Evolutionary conservation across 2,329 filamentous ascomycete genomes (phyloP), one percentile per base, ranked within the genome.

Genomic region (Ramularia collo-cygni): DNA sequence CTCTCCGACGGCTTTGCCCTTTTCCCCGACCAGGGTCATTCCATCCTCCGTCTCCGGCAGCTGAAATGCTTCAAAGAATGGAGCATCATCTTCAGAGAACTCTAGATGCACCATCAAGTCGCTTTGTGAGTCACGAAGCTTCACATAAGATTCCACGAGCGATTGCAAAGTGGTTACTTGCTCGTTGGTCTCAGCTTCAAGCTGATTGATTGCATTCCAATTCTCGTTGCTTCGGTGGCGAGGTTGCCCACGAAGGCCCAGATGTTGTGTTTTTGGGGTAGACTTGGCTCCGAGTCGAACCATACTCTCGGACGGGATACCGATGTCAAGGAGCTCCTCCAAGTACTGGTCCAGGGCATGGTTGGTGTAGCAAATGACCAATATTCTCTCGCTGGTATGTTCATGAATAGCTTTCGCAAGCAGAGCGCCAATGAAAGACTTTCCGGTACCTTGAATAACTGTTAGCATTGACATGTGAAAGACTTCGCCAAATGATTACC

Each of bases 361-460:
- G 41, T 74, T 74, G 2, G 70, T 73, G 44, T 69, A 72, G 42
- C 64, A 69, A 0, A 71, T 57, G 0, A 88, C 73, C 0, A 88
- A 64, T 0, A 88, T 73, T 0, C 58, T 74, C 28, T 75, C 64
- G 0, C 48, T 18, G 0, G 73, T 76, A 3, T 66, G 47, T 1
- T 73, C 55, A 16, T 76, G 60, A 0, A 87, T 53, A 0, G 68
- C 58, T 38, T 79, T 78, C 0, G 75, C 72, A 1, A 80, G 64
- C 1, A 82, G 60, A 0, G 81, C 77, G 0, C 83, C 83, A 3
- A 85, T 72, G 44, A 85, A 84, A 0, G 81, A 85, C 47, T 89
- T 89, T 1, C 84, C 84, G 0, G 81, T 87, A 0, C 77, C 82
- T n/a, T n/a, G n/a, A n/a, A n/a, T n/a, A n/a, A n/a, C n/a, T n/a